Base-by-base conservation (phyloP, 352 stramenopile genomes). In the Phytopythium litorale region DNA sequence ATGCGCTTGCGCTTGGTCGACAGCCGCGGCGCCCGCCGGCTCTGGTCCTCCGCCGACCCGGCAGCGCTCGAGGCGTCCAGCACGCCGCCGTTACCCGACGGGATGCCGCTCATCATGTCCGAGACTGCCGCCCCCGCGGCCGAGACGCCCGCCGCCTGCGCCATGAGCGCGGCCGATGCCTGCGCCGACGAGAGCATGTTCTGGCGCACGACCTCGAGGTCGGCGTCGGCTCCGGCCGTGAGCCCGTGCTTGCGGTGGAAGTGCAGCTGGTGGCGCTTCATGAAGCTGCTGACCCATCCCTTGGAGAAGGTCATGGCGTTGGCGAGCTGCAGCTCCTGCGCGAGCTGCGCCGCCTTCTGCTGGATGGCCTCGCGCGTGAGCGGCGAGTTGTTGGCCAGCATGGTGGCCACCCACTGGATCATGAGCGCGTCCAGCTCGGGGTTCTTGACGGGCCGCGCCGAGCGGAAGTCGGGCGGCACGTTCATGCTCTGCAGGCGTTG, bases 221-320 rank as follows among this genome's bases (percentile, higher is more conserved):
- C 56, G 33, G 33, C 37, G 21, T 71, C 62, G 2, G 43, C 25
- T 5, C 42, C 40, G 37, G 52, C 38, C 21, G 45, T 43, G 28
- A 49, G 40, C 40, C 57, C 62, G 7, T 61, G 62, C 43, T 71
- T 78, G 56, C 54, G 72, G 18, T 55, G 50, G 37, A 78, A 71
- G 35, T 78, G 65, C 21, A 88, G 57, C 38, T 79, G 70, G 63
- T 89, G 78, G 49, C 76, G 72, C 46, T 72, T 79, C 65, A 86
- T 72, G 60, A 88, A 87, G 63, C 78, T 80, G 38, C 65, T 75
- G 64, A 85, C 73, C 78, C 78, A 89, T 8, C 80, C 78, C 46
- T 79, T 87, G 21, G 80, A 89, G 68, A 85, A 89, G 49, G 62
- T 73, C 62, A 85, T 62, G 50, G 66, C 62, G 19, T 69, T 61